Conservation (phyloP, 2,329 filamentous ascomycete species). For the Paecilomyces sp. region DNA sequence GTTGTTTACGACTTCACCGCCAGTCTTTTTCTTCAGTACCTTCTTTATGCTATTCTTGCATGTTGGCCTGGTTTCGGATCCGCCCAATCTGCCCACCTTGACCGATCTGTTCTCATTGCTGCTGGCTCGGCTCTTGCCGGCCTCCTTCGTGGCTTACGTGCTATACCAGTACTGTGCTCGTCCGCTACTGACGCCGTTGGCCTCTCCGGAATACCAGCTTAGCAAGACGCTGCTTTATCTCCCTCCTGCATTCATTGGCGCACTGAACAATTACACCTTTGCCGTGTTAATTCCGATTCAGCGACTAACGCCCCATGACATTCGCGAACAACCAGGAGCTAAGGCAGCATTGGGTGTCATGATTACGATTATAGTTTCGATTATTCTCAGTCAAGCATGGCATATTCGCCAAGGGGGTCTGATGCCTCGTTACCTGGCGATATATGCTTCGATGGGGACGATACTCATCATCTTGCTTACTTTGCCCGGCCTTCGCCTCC, state of each 20-base stretch:
- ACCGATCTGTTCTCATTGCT: conserved; percentile 69
- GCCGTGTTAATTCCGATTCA: conserved; percentile 81
- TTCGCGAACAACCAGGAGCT: conserved; percentile 82
- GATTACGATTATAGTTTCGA: conserved; percentile 59
- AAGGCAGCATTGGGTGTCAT: conserved; percentile 74
- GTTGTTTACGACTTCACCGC: conserved; percentile 70
- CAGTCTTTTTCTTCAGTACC: conserved; percentile 74
- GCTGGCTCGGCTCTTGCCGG: conserved; percentile 75
- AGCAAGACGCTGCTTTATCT: conserved; percentile 90
- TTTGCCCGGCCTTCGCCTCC: conserved; percentile 69
- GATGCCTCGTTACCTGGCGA: conserved; percentile 66
- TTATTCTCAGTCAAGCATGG: conserved; percentile 72
- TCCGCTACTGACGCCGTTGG: conserved; percentile 64
- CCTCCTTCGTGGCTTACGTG: conserved; percentile 78
- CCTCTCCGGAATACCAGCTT: conserved; percentile 54
- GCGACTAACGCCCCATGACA: conserved; percentile 82
- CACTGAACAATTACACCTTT: conserved; percentile 91
- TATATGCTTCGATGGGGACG: conserved; percentile 64
- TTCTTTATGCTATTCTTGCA: conserved; percentile 85
- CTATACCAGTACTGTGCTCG: conserved; percentile 77
- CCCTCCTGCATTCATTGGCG: conserved; percentile 82
- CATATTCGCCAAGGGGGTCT: conserved; percentile 79
- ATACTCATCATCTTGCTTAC: conserved; percentile 64
- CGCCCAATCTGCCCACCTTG: conserved; percentile 62
- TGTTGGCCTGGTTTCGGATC: conserved; percentile 82